These are phyloP conservation scores for Spatholobus suberectus DNA, from an alignment of 306 rosid species.

Conservation along the genomic window DNA sequence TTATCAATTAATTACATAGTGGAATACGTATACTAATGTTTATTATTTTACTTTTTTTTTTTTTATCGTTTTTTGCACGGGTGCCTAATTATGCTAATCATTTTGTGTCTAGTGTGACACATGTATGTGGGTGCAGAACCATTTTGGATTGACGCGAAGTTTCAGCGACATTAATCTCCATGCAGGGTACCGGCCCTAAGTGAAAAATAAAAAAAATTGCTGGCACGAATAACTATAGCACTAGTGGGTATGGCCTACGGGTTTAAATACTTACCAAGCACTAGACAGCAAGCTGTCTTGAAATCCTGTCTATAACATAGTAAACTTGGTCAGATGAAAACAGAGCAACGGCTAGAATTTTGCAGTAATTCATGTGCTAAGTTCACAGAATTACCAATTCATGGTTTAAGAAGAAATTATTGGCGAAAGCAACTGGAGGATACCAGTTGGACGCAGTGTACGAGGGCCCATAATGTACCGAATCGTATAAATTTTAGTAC, in stretches of 20 bases:
- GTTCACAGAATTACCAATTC: conserved; percentile 13
- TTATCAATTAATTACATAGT: background rate
- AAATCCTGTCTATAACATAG: background rate
- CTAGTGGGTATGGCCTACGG: conserved; percentile 53
- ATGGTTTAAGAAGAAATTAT: conserved; percentile 12
- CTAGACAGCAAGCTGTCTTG: conserved; percentile 42
- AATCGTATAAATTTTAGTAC: background rate
- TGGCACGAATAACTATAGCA: conserved; percentile 35
- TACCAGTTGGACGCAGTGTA: background rate
- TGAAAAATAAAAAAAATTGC: background rate
- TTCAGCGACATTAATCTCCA: conserved; percentile 40
- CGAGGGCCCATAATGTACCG: conserved; percentile 14
- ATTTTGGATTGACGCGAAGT: conserved; percentile 41
- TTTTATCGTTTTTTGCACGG: background rate
- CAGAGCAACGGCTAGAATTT: conserved; percentile 60
- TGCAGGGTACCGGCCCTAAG: conserved; percentile 29
- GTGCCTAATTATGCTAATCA: background rate
- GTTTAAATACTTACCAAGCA: conserved; percentile 40
- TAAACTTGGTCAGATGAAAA: conserved; percentile 41
- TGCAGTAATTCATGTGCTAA: conserved; percentile 40
- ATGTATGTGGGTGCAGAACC: conserved; percentile 1
- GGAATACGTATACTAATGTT: background rate
- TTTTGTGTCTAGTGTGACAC: background rate
- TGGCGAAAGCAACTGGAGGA: conserved; percentile 1
- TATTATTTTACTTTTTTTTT: background rate